phyloP scores from a whole-genome alignment of 1,139 yeast genomes.

The Yamadazyma dendronema region DNA sequence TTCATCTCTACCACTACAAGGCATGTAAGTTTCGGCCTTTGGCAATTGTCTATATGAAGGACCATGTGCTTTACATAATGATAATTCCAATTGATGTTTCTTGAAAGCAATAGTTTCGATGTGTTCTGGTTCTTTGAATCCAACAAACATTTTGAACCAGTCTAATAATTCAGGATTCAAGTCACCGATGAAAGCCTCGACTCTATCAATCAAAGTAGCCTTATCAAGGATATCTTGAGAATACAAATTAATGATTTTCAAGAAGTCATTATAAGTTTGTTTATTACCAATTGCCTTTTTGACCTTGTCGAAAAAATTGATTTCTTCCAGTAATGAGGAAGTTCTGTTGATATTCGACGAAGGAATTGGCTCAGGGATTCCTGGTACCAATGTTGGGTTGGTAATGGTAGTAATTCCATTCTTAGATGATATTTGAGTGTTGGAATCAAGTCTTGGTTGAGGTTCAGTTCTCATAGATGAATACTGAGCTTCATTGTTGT shows the following conservation, averaged over 20 bases:
- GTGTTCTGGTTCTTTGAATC: conserved; percentile 75
- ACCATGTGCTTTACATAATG: conserved; percentile 85
- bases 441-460: conserved; percentile 26
- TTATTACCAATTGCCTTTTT: conserved; percentile 88
- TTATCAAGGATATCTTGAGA: conserved; percentile 90
- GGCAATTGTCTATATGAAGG: conserved; percentile 94
- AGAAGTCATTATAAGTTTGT: conserved; percentile 86
- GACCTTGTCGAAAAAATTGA: conserved; percentile 86
- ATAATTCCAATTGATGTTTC: conserved; percentile 85
- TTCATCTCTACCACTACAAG: conserved; percentile 97
- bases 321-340: conserved; percentile 74
- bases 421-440: conserved; percentile 15
- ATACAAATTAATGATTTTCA: conserved; percentile 80
- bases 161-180: conserved; percentile 73
- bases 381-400: conserved; percentile 75
- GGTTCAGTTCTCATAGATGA: conserved; percentile 51
- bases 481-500: conserved; percentile 46
- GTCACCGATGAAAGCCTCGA: conserved; percentile 78
- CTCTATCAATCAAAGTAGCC: conserved; percentile 76
- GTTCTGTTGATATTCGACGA: conserved; percentile 54
- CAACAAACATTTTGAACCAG: conserved; percentile 93
- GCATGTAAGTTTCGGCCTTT: conserved; percentile 93
- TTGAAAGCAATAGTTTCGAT: conserved; percentile 87
- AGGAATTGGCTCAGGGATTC: conserved; percentile 82
- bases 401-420: conserved; percentile 25